Base-by-base conservation (phyloP, 2,329 filamentous ascomycete species). In the Diaporthe nobilis region DNA sequence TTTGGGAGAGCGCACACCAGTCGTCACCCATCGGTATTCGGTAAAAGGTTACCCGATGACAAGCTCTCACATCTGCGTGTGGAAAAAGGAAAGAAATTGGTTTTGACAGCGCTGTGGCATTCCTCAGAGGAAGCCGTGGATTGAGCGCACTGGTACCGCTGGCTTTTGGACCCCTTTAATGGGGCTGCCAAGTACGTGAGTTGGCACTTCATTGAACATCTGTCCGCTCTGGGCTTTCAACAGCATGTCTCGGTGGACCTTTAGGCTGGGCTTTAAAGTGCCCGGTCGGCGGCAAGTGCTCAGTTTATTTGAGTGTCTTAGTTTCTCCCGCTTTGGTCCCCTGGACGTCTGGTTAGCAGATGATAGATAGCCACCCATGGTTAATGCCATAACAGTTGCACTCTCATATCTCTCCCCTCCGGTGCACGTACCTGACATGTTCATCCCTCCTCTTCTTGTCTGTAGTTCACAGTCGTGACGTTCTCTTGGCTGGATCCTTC, bases 41-140 rank as follows among this genome's bases (percentile, higher is more conserved):
- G 76, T 77, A 75, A 77, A 73, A 77, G 76, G 73, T 77, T 68
- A 73, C 47, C 60, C 65, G 74, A 77, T 75, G 65, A 73, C 71
- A 75, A 72, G 71, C 71, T 75, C 63, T 73, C 55, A 47, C 57
- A 70, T 51, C 65, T 53, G 22, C 39, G 39, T 65, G 75, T 61
- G 73, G 73, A 63, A 55, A 51, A 57, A n/a, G 51, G 44, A 42
- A 67, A 31, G 28, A 73, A 60, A 51, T 49, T 37, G 17, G 34
- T 67, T 73, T 53, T 55, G 47, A 70, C 44, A 73, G 71, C 71
- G 58, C 53, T 15, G 37, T 31, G 71, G 71, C 39, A 37, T 28
- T 42, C 17, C 37, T 31, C 22, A 51, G 3, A 22, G 51, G 58
- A 65, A 25, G 39, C 28, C 60, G 28, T n/a, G 13, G 49, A 42